Evolutionary conservation across 176 grass and related monocot genomes (phyloP).

Genomic region (Carex scoparia): DNA sequence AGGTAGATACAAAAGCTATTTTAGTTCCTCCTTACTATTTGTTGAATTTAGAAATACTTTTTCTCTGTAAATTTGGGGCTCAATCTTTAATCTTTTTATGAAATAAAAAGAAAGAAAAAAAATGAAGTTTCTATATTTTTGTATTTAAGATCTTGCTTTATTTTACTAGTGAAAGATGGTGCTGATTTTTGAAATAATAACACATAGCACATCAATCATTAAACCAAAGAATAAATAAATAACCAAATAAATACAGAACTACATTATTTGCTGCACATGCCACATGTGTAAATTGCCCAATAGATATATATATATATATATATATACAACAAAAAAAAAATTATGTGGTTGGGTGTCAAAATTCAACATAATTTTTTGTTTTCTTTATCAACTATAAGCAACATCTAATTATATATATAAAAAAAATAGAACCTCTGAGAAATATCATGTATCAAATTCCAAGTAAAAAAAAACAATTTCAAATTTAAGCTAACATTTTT

Average conservation of each 20-base stretch:
- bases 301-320: neutral
- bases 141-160: neutral
- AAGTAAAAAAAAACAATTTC: too few relatives aligned
- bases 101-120: neutral
- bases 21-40: neutral
- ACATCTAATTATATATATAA: neutral
- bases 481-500: too few relatives aligned
- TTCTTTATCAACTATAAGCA: neutral
- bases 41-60: neutral
- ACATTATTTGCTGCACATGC: neutral
- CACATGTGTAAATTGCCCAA: neutral
- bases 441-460: too few relatives aligned
- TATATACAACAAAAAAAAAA: neutral
- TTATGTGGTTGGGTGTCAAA: neutral
- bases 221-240: neutral
- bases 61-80: neutral
- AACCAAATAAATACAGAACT: neutral
- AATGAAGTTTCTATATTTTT: neutral
- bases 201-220: neutral
- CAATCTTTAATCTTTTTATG: neutral
- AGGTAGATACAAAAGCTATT: neutral
- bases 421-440: too few relatives aligned
- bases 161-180: neutral
- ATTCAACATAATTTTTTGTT: neutral
- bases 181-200: neutral